These are phyloP conservation scores for Ascochyta clinopodiicola DNA, from an alignment of 2,329 filamentous ascomycete genomes.

Conservation along the genomic window DNA sequence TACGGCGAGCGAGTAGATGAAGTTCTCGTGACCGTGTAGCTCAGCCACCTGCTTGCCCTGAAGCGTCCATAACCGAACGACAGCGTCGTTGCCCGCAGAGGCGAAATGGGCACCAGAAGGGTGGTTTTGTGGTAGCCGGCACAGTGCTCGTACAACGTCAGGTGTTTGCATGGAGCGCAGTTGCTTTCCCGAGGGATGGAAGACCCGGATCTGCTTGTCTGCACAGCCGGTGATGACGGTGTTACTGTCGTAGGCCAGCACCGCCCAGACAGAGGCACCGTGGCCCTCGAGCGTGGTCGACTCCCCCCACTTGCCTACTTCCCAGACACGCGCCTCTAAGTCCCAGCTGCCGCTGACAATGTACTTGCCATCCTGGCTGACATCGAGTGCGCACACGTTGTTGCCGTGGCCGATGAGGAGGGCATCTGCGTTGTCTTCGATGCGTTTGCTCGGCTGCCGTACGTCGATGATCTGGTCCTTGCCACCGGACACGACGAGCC, in stretches of 20 bases:
- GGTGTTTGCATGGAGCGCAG: conserved; percentile 71
- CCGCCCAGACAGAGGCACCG: conserved; percentile 86
- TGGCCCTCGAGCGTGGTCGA: conserved; percentile 76
- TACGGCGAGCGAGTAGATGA: conserved; percentile 84
- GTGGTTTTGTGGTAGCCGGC: conserved; percentile 76
- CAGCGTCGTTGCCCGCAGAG: conserved; percentile 89
- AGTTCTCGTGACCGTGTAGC: conserved; percentile 88
- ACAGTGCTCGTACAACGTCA: conserved; percentile 85
- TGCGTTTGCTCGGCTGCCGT: conserved; percentile 70
- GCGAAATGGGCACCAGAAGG: conserved; percentile 89
- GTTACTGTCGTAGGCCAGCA: conserved; percentile 79
- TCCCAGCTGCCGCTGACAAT: conserved; percentile 96
- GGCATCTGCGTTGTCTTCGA: conserved; percentile 80
- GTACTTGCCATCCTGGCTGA: conserved; percentile 72
- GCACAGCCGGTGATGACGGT: conserved; percentile 83
- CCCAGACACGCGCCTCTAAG: conserved; percentile 84
- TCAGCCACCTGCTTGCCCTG: conserved; percentile 78
- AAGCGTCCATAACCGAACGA: conserved; percentile 86
- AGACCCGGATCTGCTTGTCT: conserved; percentile 87
- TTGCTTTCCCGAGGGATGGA: conserved; percentile 69
- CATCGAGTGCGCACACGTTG: conserved; percentile 88
- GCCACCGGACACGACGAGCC: conserved; percentile 84
- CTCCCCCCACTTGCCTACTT: conserved; percentile 82
- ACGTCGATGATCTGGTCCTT: conserved; percentile 94
- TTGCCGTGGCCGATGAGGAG: conserved; percentile 84